These are phyloP conservation scores for Termitomyces titanicus DNA, from an alignment of 768 basidiomycete species.

Conservation along the genomic window DNA sequence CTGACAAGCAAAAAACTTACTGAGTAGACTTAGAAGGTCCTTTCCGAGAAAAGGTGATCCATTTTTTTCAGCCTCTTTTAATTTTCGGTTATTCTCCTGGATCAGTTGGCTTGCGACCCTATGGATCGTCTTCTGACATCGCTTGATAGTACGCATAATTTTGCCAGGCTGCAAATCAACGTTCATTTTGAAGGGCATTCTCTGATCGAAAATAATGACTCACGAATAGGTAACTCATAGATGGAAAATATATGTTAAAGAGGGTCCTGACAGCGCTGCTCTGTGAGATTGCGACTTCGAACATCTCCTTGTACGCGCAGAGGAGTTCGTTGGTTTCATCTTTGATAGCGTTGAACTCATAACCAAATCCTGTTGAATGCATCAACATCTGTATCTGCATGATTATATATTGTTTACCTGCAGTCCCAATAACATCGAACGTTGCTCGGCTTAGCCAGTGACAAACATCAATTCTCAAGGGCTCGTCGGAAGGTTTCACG, in stretches of 20 bases:
- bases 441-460: slow-evolving; percentile 82
- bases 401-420: slow-evolving; percentile 43
- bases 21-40: slow-evolving; percentile 73
- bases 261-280: slow-evolving; percentile 40
- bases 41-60: slow-evolving; percentile 55
- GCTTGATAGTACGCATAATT: slow-evolving; percentile 42
- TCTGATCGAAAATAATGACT: slow-evolving; percentile 21
- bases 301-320: slow-evolving; percentile 82
- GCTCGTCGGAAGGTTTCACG: slow-evolving; percentile 16
- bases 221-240: slow-evolving; percentile 52
- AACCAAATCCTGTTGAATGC: slow-evolving; percentile 65
- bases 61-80: slow-evolving; percentile 53
- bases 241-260: slow-evolving; percentile 56
- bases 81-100: slow-evolving; percentile 73
- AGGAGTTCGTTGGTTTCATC: slow-evolving; percentile 78
- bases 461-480: slow-evolving; percentile 61
- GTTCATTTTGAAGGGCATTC: neutral
- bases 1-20: slow-evolving; percentile 40
- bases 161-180: slow-evolving; percentile 46
- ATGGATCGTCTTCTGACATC: slow-evolving; percentile 59
- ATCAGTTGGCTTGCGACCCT: slow-evolving; percentile 74
- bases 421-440: slow-evolving; percentile 89
- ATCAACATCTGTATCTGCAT: neutral
- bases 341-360: slow-evolving; percentile 80
- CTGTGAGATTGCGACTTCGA: slow-evolving; percentile 67